Evolutionary conservation across 768 basidiomycete genomes (phyloP).

Genomic region (Suillus plorans): DNA sequence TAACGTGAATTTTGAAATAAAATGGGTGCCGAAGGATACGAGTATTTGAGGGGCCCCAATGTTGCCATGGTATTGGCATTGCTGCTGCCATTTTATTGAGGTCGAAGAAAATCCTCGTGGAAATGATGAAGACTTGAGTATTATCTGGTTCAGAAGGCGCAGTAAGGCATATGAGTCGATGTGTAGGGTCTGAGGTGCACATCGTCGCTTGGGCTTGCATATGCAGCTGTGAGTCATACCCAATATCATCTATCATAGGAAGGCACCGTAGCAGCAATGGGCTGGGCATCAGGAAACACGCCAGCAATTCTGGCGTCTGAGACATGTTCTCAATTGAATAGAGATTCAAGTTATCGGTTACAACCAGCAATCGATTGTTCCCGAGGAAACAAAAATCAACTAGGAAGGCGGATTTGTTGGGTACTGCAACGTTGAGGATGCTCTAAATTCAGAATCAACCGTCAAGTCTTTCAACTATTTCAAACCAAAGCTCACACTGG

Average conservation of each 20-base stretch:
- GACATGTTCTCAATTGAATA: background rate
- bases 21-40: background rate
- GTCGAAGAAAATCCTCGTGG: background rate
- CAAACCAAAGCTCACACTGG: background rate
- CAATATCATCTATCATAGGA: background rate
- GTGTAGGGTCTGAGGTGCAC: background rate
- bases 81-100: background rate
- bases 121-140: background rate
- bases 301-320: background rate
- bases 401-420: background rate
- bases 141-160: too few species aligned
- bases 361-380: background rate
- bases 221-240: background rate
- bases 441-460: background rate
- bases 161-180: background rate
- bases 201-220: background rate
- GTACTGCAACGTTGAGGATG: background rate
- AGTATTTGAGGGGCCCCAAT: background rate
- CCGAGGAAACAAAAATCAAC: background rate
- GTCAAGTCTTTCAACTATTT: background rate
- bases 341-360: background rate
- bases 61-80: background rate
- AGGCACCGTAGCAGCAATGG: background rate
- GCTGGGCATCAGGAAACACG: background rate
- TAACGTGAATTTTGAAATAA: background rate